Evolutionary conservation across 2,329 filamentous ascomycete species (phyloP), one percentile per base, ranked within the genome.

Genomic region (Diaporthe ilicicola): DNA sequence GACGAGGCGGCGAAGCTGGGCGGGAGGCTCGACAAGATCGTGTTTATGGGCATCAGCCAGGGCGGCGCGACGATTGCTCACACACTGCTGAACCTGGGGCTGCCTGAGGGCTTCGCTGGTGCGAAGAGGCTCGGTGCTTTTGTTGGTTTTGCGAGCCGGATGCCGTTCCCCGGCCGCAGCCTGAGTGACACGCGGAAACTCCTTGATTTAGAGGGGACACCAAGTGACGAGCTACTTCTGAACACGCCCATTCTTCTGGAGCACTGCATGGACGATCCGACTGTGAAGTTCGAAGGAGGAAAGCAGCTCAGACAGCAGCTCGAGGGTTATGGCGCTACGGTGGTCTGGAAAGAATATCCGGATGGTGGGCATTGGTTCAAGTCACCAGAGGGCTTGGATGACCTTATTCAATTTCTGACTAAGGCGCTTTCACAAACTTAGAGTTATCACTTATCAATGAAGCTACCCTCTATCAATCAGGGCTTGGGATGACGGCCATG

Each of bases 1-100:
- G 51, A 72, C 0, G 84, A 87, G 74, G 82, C 82, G 3, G 70
- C 68, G 2, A 4, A 67, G 7, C 73, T 86, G 5, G 78, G 78
- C 0, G 83, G 82, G 1, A 75, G 78, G 15, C 81, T 79, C 74
- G 79, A 84, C 22, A 76, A 75, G 7, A 74, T 87, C 27, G 77
- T 86, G 7, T 75, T 87, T 0, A 82, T 82, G 8, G 84, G 85
- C 0, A 84, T 87, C 65, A 84, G 84, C 67, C 82, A 84, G 78
- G 85, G 84, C 24, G 82, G 78, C 2, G 83, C 84, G 0, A 83
- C 84, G 5, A 77, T 79, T 29, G 75, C 79, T 1, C 81, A 82
- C 46, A 76, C 79, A 3, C 73, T 85, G 1, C 76, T 85, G 46
- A 81, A 80, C 54, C 70, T 84, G 9, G 69, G 75, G 2, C 51